phyloP scores from a whole-genome alignment of 2,329 filamentous ascomycete species.

The Fusarium temperatum region DNA sequence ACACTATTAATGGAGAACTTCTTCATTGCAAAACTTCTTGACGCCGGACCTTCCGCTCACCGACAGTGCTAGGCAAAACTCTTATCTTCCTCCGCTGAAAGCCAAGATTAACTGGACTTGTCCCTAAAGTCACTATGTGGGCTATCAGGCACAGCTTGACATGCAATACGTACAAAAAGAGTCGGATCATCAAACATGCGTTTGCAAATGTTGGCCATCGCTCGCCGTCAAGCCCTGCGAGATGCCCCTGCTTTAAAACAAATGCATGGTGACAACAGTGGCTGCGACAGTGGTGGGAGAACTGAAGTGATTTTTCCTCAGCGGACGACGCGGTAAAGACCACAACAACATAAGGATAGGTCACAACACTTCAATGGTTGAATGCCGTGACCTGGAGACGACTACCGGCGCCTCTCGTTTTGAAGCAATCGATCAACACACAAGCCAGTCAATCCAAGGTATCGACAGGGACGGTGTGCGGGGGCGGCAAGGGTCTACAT shows the following conservation, averaged over 20 bases:
- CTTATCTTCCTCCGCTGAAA: slow-evolving; percentile 20
- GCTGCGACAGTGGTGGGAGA: neutral
- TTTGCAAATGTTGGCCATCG: slow-evolving; percentile 4
- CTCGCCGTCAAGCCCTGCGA: slow-evolving; percentile 7
- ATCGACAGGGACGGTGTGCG: slow-evolving; percentile 36
- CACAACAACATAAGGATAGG: neutral
- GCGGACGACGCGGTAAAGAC: slow-evolving; percentile 7
- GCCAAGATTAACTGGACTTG: slow-evolving; percentile 28
- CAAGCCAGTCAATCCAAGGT: slow-evolving; percentile 18
- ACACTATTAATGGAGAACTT: neutral
- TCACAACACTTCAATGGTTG: neutral
- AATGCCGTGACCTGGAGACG: slow-evolving; percentile 28
- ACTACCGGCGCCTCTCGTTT: slow-evolving; percentile 30
- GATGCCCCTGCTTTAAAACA: slow-evolving; percentile 6
- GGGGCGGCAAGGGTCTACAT: slow-evolving; percentile 31
- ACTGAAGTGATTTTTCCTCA: neutral
- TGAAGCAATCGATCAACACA: slow-evolving; percentile 16
- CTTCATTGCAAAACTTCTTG: slow-evolving; percentile 4
- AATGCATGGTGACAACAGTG: slow-evolving; percentile 15
- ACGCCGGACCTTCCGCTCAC: slow-evolving; percentile 25
- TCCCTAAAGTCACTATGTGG: slow-evolving; percentile 23
- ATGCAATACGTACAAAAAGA: slow-evolving; percentile 1
- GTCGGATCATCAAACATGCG: slow-evolving; percentile 22
- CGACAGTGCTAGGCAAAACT: slow-evolving; percentile 30
- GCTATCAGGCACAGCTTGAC: slow-evolving; percentile 15